These are phyloP conservation scores for Silene vulgaris DNA, from an alignment of 179 eudicot genomes.

Conservation along the genomic window DNA sequence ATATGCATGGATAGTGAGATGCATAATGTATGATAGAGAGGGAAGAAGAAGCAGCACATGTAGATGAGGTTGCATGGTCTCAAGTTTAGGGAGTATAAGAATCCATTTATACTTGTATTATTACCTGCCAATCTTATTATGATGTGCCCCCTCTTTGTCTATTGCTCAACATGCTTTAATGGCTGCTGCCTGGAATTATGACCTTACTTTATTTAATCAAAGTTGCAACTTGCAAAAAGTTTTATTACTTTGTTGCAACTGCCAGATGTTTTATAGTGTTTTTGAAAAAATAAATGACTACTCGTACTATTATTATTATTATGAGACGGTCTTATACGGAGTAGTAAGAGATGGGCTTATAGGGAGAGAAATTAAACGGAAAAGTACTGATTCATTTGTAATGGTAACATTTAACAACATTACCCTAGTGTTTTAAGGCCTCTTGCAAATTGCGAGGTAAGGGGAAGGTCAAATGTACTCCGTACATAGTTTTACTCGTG, in stretches of 20 bases:
- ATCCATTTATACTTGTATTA: constrained; percentile 11
- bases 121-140: neutral
- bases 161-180: neutral
- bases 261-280: too few relatives aligned
- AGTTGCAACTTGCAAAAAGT: neutral
- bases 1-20: constrained; percentile 23
- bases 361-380: too few relatives aligned
- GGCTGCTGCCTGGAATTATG: neutral
- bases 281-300: too few relatives aligned
- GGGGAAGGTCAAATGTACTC: too few relatives aligned
- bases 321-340: too few relatives aligned
- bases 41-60: constrained; percentile 16
- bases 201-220: neutral
- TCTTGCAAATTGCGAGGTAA: too few relatives aligned
- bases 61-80: constrained; percentile 8
- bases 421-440: too few relatives aligned
- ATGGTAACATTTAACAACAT: too few relatives aligned
- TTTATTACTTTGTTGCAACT: neutral
- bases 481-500: too few relatives aligned
- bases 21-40: constrained; percentile 22
- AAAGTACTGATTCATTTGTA: too few relatives aligned
- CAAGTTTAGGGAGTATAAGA: constrained; percentile 11
- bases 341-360: too few relatives aligned
- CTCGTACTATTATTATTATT: too few relatives aligned
- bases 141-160: constrained; percentile 8